Evolutionary conservation across 2,329 filamentous ascomycete species (phyloP).

Genomic region (Botrytis squamosa): DNA sequence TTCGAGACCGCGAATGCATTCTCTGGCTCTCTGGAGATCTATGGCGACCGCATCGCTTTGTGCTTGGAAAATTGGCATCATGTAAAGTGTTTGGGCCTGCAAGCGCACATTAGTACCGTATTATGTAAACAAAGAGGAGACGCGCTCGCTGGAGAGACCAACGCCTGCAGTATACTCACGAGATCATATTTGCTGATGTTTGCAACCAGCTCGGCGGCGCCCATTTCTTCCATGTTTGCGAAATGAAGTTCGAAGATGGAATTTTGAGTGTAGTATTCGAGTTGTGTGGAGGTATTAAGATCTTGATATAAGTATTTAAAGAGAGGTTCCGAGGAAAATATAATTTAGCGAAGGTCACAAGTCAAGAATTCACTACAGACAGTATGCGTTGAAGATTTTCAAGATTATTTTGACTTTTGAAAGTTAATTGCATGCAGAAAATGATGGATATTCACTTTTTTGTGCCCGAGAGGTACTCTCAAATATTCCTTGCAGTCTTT

Average conservation of each 20-base stretch:
- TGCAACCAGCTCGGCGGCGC: fast-evolving
- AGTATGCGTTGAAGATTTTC: not conserved
- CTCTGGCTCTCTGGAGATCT: fast-evolving
- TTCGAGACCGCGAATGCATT: fast-evolving
- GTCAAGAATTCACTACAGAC: not conserved
- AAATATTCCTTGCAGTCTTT: not conserved
- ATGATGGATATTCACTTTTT: not conserved
- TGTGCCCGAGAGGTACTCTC: not conserved
- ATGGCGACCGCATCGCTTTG: not conserved
- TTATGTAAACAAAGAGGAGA: not conserved
- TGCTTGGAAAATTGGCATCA: not conserved
- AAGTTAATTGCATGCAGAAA: not conserved
- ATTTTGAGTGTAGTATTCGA: not conserved
- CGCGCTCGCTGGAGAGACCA: too few species aligned
- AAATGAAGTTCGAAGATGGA: not conserved
- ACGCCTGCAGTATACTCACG: not conserved
- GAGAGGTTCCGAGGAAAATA: fast-evolving
- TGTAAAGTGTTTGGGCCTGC: not conserved
- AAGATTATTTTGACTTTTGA: not conserved
- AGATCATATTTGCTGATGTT: fast-evolving
- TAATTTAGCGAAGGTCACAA: not conserved
- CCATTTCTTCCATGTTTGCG: not conserved
- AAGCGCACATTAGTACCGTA: fast-evolving
- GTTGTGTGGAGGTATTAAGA: not conserved
- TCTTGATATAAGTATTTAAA: not conserved